Evolutionary conservation across 2,329 filamentous ascomycete genomes (phyloP).

Genomic region (Colletotrichum endophyticum): DNA sequence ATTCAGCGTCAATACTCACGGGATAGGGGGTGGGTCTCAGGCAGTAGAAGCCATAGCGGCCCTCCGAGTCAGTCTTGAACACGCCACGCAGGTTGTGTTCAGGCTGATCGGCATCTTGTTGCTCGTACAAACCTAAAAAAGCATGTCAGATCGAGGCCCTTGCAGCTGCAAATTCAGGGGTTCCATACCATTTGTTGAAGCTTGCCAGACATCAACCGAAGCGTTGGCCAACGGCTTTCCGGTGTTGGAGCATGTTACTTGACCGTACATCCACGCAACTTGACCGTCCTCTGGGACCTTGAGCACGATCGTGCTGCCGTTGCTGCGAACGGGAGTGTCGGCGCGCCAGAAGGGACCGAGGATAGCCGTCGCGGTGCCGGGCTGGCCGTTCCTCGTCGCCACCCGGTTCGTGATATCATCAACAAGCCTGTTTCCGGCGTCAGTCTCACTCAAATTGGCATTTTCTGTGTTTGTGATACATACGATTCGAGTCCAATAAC

Average conservation of each 20-base stretch:
- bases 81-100: slow-evolving; percentile 72
- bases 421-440: slow-evolving; percentile 54
- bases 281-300: slow-evolving; percentile 53
- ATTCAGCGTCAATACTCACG: slow-evolving; percentile 7
- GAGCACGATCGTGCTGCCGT: slow-evolving; percentile 70
- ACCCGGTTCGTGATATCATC: slow-evolving; percentile 81
- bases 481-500: slow-evolving; percentile 75
- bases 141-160: not conserved
- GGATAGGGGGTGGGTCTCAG: slow-evolving; percentile 55
- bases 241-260: slow-evolving; percentile 58
- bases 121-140: slow-evolving; percentile 51
- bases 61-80: slow-evolving; percentile 66
- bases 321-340: slow-evolving; percentile 72
- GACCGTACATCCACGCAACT: slow-evolving; percentile 69
- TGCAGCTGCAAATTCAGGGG: too few species aligned
- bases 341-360: slow-evolving; percentile 85
- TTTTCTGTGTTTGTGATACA: slow-evolving; percentile 17
- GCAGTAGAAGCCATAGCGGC: slow-evolving; percentile 64
- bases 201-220: slow-evolving; percentile 80
- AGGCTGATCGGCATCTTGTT: slow-evolving; percentile 66
- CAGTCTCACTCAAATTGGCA: not conserved
- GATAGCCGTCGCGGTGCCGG: slow-evolving; percentile 76
- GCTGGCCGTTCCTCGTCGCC: slow-evolving; percentile 46
- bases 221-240: slow-evolving; percentile 69
- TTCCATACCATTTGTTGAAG: slow-evolving; percentile 68